A percentile compares a stretch with the other conserved stretches of the same genome.
These are phyloP conservation scores for Hanseniaspora gamundiae DNA, from an alignment of 1,139 yeast species.

Conservation along the genomic window DNA sequence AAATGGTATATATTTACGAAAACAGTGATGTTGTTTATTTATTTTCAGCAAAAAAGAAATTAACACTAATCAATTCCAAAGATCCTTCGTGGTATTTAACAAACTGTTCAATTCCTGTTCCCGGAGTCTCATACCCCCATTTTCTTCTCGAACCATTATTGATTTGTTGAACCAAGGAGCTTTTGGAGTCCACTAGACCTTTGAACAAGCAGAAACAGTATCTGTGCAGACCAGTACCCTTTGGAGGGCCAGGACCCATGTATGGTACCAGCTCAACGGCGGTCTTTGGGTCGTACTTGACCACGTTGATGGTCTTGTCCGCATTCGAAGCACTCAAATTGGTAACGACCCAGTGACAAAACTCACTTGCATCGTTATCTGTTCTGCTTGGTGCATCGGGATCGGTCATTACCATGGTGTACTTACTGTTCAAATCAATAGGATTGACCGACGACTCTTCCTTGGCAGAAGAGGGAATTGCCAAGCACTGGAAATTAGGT, in stretches of 20 bases:
- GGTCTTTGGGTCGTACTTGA: constrained; percentile 8
- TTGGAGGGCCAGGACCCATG: constrained; percentile 78
- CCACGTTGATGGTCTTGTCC: constrained; percentile 22
- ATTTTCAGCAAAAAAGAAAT: constrained; percentile 67
- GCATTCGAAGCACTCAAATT: constrained; percentile 34
- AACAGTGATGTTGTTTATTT: constrained; percentile 1
- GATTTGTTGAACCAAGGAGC: constrained; percentile 9
- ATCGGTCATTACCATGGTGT: constrained; percentile 71
- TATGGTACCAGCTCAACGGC: constrained; percentile 32
- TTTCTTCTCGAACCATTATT: constrained; percentile 36
- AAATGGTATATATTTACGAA: too few species aligned
- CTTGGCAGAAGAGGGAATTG: constrained; percentile 30
- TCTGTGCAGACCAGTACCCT: constrained; percentile 70
- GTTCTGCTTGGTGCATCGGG: constrained; percentile 86
- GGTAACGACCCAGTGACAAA: constrained; percentile 61
- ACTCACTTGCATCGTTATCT: constrained; percentile 84
- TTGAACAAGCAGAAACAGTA: constrained; percentile 66
- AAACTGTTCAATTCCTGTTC: constrained; percentile 70
- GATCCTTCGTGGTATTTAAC: constrained; percentile 44
- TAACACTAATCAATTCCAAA: constrained; percentile 56
- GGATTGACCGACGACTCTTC: constrained; percentile 27
- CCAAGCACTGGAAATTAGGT: constrained; percentile 59
- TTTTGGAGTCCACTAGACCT: constrained; percentile 33
- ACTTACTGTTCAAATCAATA: constrained; percentile 22
- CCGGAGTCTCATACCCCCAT: constrained; percentile 78